phyloP scores from a whole-genome alignment of 2,329 filamentous ascomycete species.

The Basipetospora chlamydospora region DNA sequence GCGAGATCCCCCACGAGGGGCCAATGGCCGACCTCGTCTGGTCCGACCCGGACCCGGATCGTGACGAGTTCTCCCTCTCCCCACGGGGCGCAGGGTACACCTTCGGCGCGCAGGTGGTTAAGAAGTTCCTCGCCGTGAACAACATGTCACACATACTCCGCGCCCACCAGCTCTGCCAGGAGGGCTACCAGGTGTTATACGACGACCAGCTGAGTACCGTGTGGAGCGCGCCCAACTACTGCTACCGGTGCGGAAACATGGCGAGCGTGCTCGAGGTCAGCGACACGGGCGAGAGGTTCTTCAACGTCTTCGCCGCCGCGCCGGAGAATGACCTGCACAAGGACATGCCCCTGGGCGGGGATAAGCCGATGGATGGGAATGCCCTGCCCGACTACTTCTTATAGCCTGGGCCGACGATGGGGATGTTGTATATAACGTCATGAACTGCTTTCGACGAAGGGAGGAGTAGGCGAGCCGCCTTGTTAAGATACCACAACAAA shows the following conservation, averaged over 20 bases:
- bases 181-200: constrained; percentile 93
- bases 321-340: constrained; percentile 90
- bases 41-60: constrained; percentile 94
- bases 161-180: constrained; percentile 96
- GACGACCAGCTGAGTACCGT: constrained; percentile 91
- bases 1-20: constrained; percentile 95
- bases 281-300: constrained; percentile 82
- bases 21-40: constrained; percentile 99
- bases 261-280: constrained; percentile 94
- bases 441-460: no score
- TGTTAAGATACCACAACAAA: background rate
- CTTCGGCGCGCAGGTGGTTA: constrained; percentile 93
- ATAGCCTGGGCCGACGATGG: no score
- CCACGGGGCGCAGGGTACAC: constrained; percentile 93
- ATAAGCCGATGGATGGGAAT: constrained; percentile 51
- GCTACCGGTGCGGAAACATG: constrained; percentile 92
- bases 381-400: constrained; percentile 60
- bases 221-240: constrained; percentile 96
- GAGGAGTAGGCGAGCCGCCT: background rate
- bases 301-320: constrained; percentile 95
- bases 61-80: constrained; percentile 90
- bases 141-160: constrained; percentile 94
- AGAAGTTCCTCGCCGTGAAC: constrained; percentile 95
- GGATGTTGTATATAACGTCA: background rate
- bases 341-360: constrained; percentile 63